Evolutionary conservation across 495 filamentous ascomycete species (phyloP), one percentile per base, ranked within the genome.

Genomic region (Collariella sp.): DNA sequence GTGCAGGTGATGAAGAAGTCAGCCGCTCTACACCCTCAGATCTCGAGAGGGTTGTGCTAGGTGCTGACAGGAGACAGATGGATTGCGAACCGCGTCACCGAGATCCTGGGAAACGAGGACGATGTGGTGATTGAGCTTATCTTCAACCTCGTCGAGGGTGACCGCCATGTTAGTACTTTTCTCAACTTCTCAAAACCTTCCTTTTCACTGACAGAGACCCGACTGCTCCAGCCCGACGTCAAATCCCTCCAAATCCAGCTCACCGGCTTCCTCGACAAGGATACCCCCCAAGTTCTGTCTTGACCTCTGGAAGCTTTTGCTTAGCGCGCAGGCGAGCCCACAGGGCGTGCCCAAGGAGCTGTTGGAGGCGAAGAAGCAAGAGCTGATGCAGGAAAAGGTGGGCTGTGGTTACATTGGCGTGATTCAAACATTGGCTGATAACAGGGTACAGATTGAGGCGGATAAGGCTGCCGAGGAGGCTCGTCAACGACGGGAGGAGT

Each of bases 1-100:
- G 75, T 95, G 20, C 90, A 94, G 69, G 88, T 97, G 52, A 91
- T 97, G 83, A 96, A 96, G 78, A 94, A 89, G 89, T 95, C 66
- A 59, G 80, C 67, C 41, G 1, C n/a, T 35, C 24, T n/a, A n/a
- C n/a, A n/a, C 11, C 11, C 13, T 48, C 31, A 12, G 12, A 5
- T 18, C 18, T 11, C 20, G 15, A 2, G 41, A 19, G 20, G 23
- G 12, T n/a, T 1, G 1, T 9, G 34, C 5, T 7, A n/a, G 11
- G 19, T 15, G 36, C 39, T 50, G 6, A 47, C 23, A 7, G 19
- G 2, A 16, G 19, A 39, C 61, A 96, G 90, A 72, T 98, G 93
- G 93, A 95, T 97, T 65, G 84, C 88, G 3, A 80, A 81, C 54
- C 86, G 84, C 66, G 88, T 97, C 47, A 87, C 85, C 10, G 83